Evolutionary conservation across 371 early-diverging fungal genomes (phyloP).

Genomic region (Mortierella sp.): DNA sequence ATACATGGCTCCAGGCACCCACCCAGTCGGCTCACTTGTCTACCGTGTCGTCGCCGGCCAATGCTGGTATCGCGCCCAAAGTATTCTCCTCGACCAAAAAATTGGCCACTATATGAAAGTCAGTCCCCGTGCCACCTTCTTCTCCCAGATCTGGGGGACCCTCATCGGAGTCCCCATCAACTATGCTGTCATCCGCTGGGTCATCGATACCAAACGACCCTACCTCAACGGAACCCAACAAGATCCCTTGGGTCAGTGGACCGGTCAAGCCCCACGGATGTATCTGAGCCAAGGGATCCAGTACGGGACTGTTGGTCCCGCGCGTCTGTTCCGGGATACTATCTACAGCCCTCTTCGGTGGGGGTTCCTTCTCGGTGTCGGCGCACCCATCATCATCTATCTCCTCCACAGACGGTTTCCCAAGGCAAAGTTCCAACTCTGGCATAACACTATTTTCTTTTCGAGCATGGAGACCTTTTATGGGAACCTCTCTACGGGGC

Average conservation of each 20-base stretch:
- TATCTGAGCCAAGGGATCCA: conserved; percentile 58
- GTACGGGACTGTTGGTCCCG: conserved; percentile 56
- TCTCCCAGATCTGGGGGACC: conserved; percentile 58
- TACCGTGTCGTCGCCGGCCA: conserved; percentile 59
- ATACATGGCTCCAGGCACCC: conserved; percentile 59
- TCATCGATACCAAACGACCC: conserved; percentile 57
- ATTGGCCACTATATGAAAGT: conserved; percentile 71
- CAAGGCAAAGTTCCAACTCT: conserved; percentile 52
- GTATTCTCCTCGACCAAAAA: conserved; percentile 62
- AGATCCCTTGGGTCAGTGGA: conserved; percentile 58
- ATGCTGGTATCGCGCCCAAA: conserved; percentile 60
- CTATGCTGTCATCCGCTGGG: conserved; percentile 59
- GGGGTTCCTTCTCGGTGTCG: conserved; percentile 47
- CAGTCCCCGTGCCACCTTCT: conserved; percentile 58
- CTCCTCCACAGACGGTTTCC: conserved; percentile 46
- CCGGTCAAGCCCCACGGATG: conserved; percentile 53
- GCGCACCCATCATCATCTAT: conserved; percentile 38
- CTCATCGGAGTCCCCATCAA: conserved; percentile 58
- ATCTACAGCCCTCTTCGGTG: conserved; percentile 53
- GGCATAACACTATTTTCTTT: conserved; percentile 60
- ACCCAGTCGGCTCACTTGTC: conserved; percentile 55
- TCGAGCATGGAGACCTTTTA: conserved; percentile 59
- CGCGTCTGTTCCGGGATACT: conserved; percentile 47
- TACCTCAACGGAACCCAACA: conserved; percentile 48
- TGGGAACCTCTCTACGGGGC: conserved; percentile 57